Percentiles rank a stretch among this genome's conserved stretches.
Conservation (phyloP, 495 filamentous ascomycete genomes). For the Hyaloscypha variabilis region DNA sequence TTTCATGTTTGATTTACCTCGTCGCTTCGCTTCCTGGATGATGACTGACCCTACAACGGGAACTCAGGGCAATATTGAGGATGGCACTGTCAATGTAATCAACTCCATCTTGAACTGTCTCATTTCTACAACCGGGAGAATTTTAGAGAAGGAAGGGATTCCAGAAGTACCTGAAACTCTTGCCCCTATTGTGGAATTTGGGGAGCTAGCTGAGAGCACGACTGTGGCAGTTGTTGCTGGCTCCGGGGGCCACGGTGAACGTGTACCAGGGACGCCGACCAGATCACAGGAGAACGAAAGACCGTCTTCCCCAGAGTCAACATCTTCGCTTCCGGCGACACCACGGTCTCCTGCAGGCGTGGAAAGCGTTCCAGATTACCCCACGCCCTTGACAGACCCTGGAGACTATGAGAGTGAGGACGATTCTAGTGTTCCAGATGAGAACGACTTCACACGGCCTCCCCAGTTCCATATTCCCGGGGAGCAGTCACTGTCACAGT, state of each 20-base stretch:
- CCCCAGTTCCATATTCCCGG: not conserved
- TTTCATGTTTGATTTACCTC: not conserved
- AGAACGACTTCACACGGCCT: not conserved
- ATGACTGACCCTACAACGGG: not conserved
- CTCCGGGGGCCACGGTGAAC: constrained; percentile 7
- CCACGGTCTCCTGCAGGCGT: not conserved
- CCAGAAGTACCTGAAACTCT: constrained; percentile 10
- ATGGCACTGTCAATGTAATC: constrained; percentile 11
- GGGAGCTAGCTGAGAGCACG: constrained; percentile 11
- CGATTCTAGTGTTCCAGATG: not conserved
- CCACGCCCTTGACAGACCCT: not conserved
- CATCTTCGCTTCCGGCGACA: constrained; percentile 12
- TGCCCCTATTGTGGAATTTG: constrained; percentile 10
- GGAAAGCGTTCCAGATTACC: constrained; percentile 10
- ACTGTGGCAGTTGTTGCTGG: constrained; percentile 6
- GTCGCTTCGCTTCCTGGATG: not conserved
- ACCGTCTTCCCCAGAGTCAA: constrained; percentile 10
- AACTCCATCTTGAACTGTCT: constrained; percentile 19
- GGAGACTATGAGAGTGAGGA: not conserved
- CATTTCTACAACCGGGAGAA: constrained; percentile 16
- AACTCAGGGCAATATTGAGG: constrained; percentile 8
- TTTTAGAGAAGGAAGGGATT: constrained; percentile 16
- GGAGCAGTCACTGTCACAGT: not conserved
- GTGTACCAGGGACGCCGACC: constrained; percentile 13
- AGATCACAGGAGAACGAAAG: constrained; percentile 11